Conservation (phyloP, 768 basidiomycete species). For the Boletus vinaceobasis region DNA sequence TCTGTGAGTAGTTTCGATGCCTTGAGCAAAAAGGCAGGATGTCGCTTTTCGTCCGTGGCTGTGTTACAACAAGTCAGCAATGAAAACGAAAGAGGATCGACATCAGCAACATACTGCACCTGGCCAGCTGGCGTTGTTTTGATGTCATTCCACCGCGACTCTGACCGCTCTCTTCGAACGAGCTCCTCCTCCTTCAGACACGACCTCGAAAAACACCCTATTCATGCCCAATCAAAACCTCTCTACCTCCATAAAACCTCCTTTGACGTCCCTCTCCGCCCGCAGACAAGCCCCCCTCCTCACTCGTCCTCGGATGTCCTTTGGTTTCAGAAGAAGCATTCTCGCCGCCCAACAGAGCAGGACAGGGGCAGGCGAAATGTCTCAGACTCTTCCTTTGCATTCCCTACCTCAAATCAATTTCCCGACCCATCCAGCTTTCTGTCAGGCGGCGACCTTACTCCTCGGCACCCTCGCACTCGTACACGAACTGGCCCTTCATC, state of each 20-base stretch:
- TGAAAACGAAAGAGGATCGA: not conserved
- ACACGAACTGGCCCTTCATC: conserved; percentile 59
- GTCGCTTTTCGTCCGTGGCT: not conserved
- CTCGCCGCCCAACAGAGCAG: conserved; percentile 25
- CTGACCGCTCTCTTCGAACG: conserved; percentile 45
- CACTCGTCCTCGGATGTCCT: conserved; percentile 17
- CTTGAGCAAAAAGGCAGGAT: too few species aligned
- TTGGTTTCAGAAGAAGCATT: conserved; percentile 18
- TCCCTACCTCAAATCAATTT: conserved; percentile 27
- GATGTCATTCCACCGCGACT: conserved; percentile 17
- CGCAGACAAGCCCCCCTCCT: conserved; percentile 37
- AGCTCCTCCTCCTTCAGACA: conserved; percentile 55
- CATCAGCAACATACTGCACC: not conserved
- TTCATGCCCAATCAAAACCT: conserved; percentile 9
- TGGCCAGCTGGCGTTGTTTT: not conserved
- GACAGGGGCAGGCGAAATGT: conserved; percentile 26
- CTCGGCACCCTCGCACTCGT: conserved; percentile 45
- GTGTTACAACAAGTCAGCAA: not conserved
- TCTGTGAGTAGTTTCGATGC: too few species aligned
- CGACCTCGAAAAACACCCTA: conserved; percentile 39
- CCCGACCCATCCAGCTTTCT: conserved; percentile 26
- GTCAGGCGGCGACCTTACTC: conserved; percentile 29
- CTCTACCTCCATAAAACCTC: conserved; percentile 33
- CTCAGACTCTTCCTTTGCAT: conserved; percentile 25
- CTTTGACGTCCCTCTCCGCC: conserved; percentile 46